Conservation (phyloP, 116 monocot species). For the Zostera marina region DNA sequence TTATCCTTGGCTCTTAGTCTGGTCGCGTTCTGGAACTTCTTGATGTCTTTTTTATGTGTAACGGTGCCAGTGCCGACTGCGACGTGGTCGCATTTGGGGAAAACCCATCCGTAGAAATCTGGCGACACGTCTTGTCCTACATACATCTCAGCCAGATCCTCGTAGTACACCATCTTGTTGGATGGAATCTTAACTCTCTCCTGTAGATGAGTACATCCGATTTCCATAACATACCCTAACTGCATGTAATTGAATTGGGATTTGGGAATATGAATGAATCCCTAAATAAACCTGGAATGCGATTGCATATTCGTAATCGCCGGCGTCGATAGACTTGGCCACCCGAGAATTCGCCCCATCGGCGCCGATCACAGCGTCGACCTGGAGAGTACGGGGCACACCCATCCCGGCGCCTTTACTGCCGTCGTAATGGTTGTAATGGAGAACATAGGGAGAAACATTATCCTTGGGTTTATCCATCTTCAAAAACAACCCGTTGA, state of each 20-base stretch:
- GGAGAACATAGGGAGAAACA: conserved; percentile 35
- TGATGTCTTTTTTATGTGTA: conserved; percentile 87
- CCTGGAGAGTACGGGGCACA: conserved; percentile 35
- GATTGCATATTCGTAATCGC: conserved; percentile 88
- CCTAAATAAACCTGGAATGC: conserved; percentile 41
- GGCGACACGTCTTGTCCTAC: conserved; percentile 94
- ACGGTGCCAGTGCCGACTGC: conserved; percentile 95
- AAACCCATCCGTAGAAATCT: conserved; percentile 96
- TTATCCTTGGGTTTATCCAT: conserved; percentile 32
- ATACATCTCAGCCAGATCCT: conserved; percentile 91
- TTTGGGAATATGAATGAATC: too few relatives aligned
- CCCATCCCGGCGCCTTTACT: neutral
- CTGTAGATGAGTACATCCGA: too few relatives aligned
- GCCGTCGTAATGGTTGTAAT: conserved; percentile 27
- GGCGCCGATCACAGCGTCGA: conserved; percentile 81
- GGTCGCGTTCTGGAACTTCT: conserved; percentile 86
- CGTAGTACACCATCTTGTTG: conserved; percentile 84
- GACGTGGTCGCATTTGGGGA: conserved; percentile 95
- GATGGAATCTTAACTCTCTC: conserved; percentile 77
- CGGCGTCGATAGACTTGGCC: conserved; percentile 79
- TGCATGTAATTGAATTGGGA: too few relatives aligned
- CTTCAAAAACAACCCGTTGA: conserved; percentile 72
- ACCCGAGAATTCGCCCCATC: conserved; percentile 90
- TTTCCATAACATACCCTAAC: too few relatives aligned
- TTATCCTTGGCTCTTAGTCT: conserved; percentile 68